These are phyloP conservation scores for Blastobotrys aristatus DNA, from an alignment of 1,139 yeast species.

Conservation along the genomic window DNA sequence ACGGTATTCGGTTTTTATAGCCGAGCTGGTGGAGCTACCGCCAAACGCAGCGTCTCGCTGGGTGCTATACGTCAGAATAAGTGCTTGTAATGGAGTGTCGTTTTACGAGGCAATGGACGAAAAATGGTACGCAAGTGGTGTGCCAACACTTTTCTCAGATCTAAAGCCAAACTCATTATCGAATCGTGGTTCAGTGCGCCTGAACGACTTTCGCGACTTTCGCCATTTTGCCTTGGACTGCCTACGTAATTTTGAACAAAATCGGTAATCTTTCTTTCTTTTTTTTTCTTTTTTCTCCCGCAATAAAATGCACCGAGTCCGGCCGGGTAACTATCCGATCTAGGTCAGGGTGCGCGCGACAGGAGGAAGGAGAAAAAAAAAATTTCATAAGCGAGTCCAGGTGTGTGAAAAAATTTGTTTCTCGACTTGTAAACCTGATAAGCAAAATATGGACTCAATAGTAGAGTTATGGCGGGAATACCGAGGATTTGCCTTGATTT, in stretches of 20 bases:
- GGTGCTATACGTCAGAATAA: background rate
- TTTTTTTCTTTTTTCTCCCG: background rate
- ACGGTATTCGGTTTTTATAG: background rate
- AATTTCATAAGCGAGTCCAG: no score
- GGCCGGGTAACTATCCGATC: no score
- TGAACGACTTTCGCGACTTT: background rate
- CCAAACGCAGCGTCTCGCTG: no score
- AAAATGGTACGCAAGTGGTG: background rate
- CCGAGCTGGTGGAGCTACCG: no score
- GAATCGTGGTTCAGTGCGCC: background rate
- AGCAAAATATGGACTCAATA: background rate
- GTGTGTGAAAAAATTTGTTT: no score
- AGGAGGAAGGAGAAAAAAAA: no score
- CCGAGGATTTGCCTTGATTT: slow-evolving; percentile 12
- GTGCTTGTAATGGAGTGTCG: background rate
- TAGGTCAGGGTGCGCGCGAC: no score
- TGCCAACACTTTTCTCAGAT: background rate
- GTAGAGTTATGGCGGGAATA: slow-evolving; percentile 19
- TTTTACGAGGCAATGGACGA: background rate
- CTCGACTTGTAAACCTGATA: no score
- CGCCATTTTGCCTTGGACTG: slow-evolving; percentile 1
- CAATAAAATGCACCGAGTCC: no score
- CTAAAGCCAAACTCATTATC: background rate
- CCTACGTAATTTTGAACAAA: background rate
- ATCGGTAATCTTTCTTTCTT: background rate